Percentiles rank a stretch among this genome's conserved stretches.
Conservation (phyloP, 805 yeast species). For the Schwanniomyces polymorphus region DNA sequence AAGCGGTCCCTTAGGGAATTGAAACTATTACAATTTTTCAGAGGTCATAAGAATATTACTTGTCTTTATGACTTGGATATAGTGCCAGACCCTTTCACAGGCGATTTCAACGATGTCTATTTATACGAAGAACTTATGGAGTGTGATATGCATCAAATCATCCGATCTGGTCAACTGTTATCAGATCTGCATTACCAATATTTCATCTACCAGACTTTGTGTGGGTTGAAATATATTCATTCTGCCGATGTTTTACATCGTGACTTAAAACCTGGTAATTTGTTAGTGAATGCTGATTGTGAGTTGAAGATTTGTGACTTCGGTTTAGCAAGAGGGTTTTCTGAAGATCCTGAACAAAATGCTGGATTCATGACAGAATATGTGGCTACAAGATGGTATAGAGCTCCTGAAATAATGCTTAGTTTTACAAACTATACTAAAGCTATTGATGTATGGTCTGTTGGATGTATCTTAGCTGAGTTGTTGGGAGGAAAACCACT, state of each 20-base stretch:
- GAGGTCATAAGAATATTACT: slow-evolving; percentile 96
- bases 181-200: slow-evolving; percentile 95
- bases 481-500: slow-evolving; percentile 87
- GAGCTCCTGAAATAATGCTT: slow-evolving; percentile 97
- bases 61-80: slow-evolving; percentile 94
- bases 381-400: slow-evolving; percentile 98
- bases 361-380: slow-evolving; percentile 96
- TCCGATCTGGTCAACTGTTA: slow-evolving; percentile 87
- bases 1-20: slow-evolving; percentile 90
- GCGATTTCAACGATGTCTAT: slow-evolving; percentile 85
- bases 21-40: slow-evolving; percentile 84
- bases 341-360: slow-evolving; percentile 77
- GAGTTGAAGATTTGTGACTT: slow-evolving; percentile 95
- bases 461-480: slow-evolving; percentile 96
- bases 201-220: slow-evolving; percentile 85
- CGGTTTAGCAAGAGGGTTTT: slow-evolving; percentile 91
- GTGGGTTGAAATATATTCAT: slow-evolving; percentile 89
- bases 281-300: slow-evolving; percentile 93
- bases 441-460: slow-evolving; percentile 97
- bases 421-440: slow-evolving; percentile 92
- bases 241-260: slow-evolving; percentile 91
- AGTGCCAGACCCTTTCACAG: slow-evolving; percentile 60
- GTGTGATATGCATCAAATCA: slow-evolving; percentile 97
- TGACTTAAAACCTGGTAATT: slow-evolving; percentile 91
- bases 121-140: slow-evolving; percentile 97